These are phyloP conservation scores for Fusarium nisikadoi DNA, from an alignment of 2,329 filamentous ascomycete genomes.

Conservation along the genomic window DNA sequence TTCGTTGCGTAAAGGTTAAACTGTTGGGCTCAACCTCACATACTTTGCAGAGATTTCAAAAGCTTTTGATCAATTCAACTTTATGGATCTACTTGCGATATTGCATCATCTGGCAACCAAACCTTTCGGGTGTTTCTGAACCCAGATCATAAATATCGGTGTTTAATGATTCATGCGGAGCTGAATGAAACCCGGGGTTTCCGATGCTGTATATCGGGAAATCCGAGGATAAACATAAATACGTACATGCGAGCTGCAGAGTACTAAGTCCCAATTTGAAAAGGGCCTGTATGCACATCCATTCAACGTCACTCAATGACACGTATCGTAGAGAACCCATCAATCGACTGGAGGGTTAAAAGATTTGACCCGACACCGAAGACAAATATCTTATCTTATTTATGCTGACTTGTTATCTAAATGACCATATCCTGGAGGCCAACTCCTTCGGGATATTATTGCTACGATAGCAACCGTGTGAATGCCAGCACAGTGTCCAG, in stretches of 20 bases:
- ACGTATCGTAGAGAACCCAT: background rate
- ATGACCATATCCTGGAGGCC: too few species aligned
- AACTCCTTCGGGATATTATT: background rate
- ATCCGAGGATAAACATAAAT: rapidly evolving
- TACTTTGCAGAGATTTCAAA: background rate
- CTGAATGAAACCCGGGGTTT: background rate
- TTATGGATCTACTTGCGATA: rapidly evolving
- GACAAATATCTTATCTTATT: too few species aligned
- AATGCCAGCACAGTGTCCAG: background rate
- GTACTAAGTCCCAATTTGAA: background rate
- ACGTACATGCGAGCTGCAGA: rapidly evolving
- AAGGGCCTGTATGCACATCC: rapidly evolving
- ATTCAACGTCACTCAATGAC: background rate
- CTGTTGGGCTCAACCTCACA: rapidly evolving
- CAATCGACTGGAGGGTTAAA: too few species aligned
- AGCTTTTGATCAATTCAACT: too few species aligned
- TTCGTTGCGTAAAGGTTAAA: too few species aligned
- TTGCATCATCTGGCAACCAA: rapidly evolving
- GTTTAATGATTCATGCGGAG: background rate
- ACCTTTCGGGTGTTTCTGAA: rapidly evolving
- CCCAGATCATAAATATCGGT: too few species aligned
- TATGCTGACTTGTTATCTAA: too few species aligned
- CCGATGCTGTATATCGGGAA: background rate
- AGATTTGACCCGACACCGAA: rapidly evolving
- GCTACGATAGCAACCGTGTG: rapidly evolving